Evolutionary conservation across 2,329 filamentous ascomycete species (phyloP).

Genomic region (Tolypocladium cylindrosporum): DNA sequence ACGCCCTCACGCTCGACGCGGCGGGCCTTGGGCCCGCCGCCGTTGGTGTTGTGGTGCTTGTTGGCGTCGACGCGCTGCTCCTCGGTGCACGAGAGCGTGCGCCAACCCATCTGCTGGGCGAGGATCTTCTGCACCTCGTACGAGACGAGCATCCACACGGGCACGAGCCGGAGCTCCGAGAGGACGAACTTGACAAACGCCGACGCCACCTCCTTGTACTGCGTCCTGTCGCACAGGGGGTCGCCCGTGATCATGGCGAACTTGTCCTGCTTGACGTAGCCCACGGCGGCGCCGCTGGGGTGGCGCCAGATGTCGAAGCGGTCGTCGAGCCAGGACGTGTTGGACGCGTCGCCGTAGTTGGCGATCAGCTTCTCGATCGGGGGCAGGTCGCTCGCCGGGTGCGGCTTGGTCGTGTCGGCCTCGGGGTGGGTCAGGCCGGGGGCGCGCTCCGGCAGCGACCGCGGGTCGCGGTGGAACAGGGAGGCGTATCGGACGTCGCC

Average conservation of each 20-base stretch:
- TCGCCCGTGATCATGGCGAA: constrained; percentile 81
- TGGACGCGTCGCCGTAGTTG: constrained; percentile 90
- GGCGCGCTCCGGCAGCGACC: constrained; percentile 64
- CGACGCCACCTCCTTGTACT: constrained; percentile 64
- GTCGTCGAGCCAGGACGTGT: constrained; percentile 88
- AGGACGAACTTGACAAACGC: constrained; percentile 68
- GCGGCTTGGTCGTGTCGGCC: constrained; percentile 57
- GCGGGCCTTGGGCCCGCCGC: constrained; percentile 63
- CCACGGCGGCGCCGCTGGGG: constrained; percentile 71
- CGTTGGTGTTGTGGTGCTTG: constrained; percentile 47
- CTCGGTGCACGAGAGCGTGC: constrained; percentile 76
- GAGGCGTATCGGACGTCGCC: constrained; percentile 86
- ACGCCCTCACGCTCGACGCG: constrained; percentile 76
- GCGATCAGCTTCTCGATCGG: constrained; percentile 80
- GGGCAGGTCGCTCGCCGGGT: constrained; percentile 48
- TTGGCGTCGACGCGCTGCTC: constrained; percentile 81
- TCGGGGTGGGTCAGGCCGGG: constrained; percentile 72
- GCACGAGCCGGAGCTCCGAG: constrained; percentile 59
- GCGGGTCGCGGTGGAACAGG: constrained; percentile 79
- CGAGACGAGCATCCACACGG: constrained; percentile 84
- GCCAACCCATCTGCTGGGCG: constrained; percentile 73
- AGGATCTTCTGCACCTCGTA: constrained; percentile 69
- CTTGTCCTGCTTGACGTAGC: constrained; percentile 66
- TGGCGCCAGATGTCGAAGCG: constrained; percentile 86
- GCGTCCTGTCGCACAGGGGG: constrained; percentile 70